These are phyloP conservation scores for Tetrahymena malaccensis DNA, from an alignment of 73 alveolate species.

Conservation along the genomic window DNA sequence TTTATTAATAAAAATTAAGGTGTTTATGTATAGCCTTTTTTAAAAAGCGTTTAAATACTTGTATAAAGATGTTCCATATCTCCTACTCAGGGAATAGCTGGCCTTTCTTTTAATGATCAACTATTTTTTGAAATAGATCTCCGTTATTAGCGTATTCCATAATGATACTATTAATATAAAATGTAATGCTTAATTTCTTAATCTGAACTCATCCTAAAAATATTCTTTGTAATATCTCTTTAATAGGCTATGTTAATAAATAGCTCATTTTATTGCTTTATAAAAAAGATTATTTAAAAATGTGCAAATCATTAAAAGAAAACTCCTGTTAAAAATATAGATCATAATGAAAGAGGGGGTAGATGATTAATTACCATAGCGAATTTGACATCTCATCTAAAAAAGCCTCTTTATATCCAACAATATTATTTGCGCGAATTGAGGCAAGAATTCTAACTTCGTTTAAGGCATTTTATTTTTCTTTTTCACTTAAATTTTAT, in stretches of 20 bases:
- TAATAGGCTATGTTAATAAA: background rate
- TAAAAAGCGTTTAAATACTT: constrained; percentile 59
- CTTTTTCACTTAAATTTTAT: constrained; percentile 55
- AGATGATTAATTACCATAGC: constrained; percentile 1
- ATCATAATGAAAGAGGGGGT: background rate
- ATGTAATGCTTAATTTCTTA: background rate
- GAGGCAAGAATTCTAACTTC: constrained; percentile 73
- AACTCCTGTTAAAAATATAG: background rate
- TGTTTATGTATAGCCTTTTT: background rate
- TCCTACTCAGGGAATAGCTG: constrained; percentile 57
- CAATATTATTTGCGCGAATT: constrained; percentile 51
- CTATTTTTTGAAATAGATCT: constrained; percentile 75
- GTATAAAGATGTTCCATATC: constrained; percentile 84
- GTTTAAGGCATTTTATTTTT: constrained; percentile 63
- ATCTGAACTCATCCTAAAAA: no score
- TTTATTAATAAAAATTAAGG: background rate
- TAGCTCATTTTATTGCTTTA: background rate
- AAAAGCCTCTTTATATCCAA: constrained; percentile 69
- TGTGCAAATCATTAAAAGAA: background rate
- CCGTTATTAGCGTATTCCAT: constrained; percentile 93
- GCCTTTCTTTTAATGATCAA: constrained; percentile 54
- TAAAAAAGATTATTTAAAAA: background rate
- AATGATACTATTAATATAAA: constrained; percentile 52
- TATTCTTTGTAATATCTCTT: no score
- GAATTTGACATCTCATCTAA: constrained; percentile 58